Evolutionary conservation across 129 eudicot genomes (phyloP), one percentile per base, ranked within the genome.

Genomic region (Flaveria brownii): DNA sequence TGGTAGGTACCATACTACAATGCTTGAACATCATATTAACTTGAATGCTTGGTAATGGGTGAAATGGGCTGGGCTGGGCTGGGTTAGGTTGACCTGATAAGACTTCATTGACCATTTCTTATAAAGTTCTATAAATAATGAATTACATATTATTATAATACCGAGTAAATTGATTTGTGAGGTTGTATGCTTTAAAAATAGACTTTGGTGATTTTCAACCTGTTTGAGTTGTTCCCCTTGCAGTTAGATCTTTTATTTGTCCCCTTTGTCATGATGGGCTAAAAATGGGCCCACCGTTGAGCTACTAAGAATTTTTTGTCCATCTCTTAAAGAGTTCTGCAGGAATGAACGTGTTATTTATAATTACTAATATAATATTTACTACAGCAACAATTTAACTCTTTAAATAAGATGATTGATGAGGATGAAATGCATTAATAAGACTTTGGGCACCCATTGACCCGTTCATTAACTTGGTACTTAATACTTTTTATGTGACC

Each of bases 1-100:
- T 85, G 95, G 98, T 93, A 83, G 95, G 98, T 93, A 83, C 70
- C 77, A 47, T 52, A 11, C 69, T 57, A 83, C 70, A 78, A 47
- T 52, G n/a, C 69, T 57, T 69, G 47, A 43, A 69, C 45, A 78
- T 69, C 50, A 26, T 67, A 42, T 77, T 45, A 45, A 11, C 56
- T 55, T 11, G 8, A 56, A 42, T 76, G 28, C 17, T 11, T 60
- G 33, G 41, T 60, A 26, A 9, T 26, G 41, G 15, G 54, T 4
- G 22, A 72, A 28, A 72, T 18, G 41, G 54, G 67, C 9, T 0
- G 68, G 77, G 54, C 9, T 0, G 68, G 41, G 25, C 7, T 25
- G 54, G 68, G 25, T 10, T 55, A 72, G 43, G 23, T 39, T 46
- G 39, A 13, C 11, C n/a, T 11, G 66, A n/a, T 30, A 3, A 59